These are phyloP conservation scores for Fremontodendron californicum DNA, from an alignment of 345 rosid species.

Conservation along the genomic window DNA sequence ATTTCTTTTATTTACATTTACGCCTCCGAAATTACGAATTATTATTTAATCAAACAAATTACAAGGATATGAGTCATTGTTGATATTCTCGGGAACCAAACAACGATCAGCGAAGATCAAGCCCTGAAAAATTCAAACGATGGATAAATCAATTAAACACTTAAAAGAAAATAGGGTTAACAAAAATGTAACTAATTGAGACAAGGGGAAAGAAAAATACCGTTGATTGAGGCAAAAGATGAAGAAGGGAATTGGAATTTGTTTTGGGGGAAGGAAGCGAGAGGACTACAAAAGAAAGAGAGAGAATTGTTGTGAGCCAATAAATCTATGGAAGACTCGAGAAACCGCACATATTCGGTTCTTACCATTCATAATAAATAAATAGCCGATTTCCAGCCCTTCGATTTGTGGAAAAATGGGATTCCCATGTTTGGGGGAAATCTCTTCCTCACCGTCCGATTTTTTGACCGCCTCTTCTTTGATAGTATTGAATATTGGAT, in stretches of 20 bases:
- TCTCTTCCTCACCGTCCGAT: too few relatives aligned
- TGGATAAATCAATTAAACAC: neutral
- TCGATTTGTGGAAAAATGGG: too few relatives aligned
- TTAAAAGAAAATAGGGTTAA: neutral
- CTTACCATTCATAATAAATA: too few relatives aligned
- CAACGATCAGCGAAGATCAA: neutral
- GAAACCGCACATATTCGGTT: too few relatives aligned
- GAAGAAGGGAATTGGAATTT: neutral
- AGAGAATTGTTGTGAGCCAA: neutral
- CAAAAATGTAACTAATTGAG: too few relatives aligned
- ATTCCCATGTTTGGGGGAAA: too few relatives aligned
- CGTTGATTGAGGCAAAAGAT: neutral
- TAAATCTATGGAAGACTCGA: neutral
- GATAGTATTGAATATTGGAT: too few relatives aligned
- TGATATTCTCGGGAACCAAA: conserved; percentile 9
- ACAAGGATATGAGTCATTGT: conserved; percentile 69
- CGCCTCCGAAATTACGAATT: neutral
- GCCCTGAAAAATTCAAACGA: conserved; percentile 18
- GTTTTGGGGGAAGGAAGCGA: too few relatives aligned
- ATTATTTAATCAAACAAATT: conserved; percentile 13
- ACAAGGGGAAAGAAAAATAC: neutral
- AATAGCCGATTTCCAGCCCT: too few relatives aligned
- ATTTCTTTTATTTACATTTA: neutral
- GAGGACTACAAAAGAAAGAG: neutral
- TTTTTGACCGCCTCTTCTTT: too few relatives aligned